Conservation (phyloP, 345 rosid species). For the Arabidopsis thaliana region DNA sequence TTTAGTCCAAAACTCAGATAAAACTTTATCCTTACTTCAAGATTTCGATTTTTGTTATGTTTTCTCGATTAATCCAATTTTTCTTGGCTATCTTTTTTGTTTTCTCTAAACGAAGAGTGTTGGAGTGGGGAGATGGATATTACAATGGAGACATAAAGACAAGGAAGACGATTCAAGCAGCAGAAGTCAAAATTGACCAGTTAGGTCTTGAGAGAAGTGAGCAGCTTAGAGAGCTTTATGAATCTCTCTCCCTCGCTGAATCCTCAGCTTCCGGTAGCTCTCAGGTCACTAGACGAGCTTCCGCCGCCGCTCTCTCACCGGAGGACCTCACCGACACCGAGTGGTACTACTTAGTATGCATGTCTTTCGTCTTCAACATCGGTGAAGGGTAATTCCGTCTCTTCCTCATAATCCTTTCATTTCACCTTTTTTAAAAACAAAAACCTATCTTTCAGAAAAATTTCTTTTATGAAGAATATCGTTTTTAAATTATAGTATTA, state of each 20-base stretch:
- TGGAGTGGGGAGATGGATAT: constrained; percentile 95
- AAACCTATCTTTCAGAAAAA: too few relatives aligned
- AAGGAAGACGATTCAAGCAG: constrained; percentile 82
- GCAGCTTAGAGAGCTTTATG: constrained; percentile 79
- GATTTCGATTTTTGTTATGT: neutral
- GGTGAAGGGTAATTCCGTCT: constrained; percentile 78
- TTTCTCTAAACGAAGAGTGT: constrained; percentile 47
- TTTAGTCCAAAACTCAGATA: constrained; percentile 14
- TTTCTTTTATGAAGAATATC: too few relatives aligned
- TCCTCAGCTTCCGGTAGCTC: constrained; percentile 56
- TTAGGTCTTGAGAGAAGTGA: constrained; percentile 89
- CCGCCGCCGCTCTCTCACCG: constrained; percentile 83
- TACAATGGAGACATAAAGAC: constrained; percentile 99
- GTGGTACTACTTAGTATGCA: constrained; percentile 98
- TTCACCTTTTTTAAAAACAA: neutral
- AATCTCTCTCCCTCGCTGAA: constrained; percentile 69
- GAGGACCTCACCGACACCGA: constrained; percentile 95
- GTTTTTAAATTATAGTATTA: too few relatives aligned
- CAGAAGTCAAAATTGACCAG: constrained; percentile 66
- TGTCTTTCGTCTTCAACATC: constrained; percentile 84
- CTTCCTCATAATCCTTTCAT: constrained; percentile 18
- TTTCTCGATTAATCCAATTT: neutral
- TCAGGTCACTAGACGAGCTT: constrained; percentile 53
- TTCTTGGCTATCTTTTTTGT: neutral
- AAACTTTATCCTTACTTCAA: neutral